These are phyloP conservation scores for Epithemia pelagica DNA, from an alignment of 108 stramenopile genomes.

Conservation along the genomic window DNA sequence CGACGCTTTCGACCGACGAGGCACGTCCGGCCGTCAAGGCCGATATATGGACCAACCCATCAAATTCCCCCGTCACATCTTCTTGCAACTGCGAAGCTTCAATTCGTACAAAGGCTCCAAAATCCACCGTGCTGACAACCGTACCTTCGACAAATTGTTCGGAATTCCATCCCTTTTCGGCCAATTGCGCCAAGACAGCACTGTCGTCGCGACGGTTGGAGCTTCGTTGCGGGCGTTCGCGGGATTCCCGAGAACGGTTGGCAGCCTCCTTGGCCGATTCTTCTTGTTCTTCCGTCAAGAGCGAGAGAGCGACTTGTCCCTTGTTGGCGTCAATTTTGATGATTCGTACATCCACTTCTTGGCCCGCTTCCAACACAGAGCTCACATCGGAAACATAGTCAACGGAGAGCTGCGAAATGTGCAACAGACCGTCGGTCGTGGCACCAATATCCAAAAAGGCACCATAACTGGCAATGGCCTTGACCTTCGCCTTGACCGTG, in stretches of 20 bases:
- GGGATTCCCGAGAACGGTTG: slow-evolving; percentile 39
- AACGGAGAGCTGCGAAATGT: slow-evolving; percentile 89
- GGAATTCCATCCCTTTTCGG: slow-evolving; percentile 73
- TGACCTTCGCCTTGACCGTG: slow-evolving; percentile 75
- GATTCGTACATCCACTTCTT: slow-evolving; percentile 85
- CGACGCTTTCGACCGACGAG: slow-evolving; percentile 46
- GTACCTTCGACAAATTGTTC: slow-evolving; percentile 78
- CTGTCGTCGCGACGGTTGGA: slow-evolving; percentile 50
- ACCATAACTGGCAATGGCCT: slow-evolving; percentile 82
- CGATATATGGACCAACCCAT: slow-evolving; percentile 86
- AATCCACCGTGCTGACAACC: slow-evolving; percentile 83
- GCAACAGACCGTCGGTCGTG: slow-evolving; percentile 84
- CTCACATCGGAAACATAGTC: slow-evolving; percentile 78
- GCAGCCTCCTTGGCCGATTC: slow-evolving; percentile 34
- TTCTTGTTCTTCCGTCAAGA: slow-evolving; percentile 72
- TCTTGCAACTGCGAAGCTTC: slow-evolving; percentile 61
- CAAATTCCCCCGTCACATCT: slow-evolving; percentile 68
- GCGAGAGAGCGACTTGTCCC: slow-evolving; percentile 80
- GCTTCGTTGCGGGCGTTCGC: neutral
- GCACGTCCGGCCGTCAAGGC: slow-evolving; percentile 60
- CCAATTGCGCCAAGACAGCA: slow-evolving; percentile 42
- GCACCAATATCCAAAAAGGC: slow-evolving; percentile 95
- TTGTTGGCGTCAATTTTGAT: slow-evolving; percentile 79
- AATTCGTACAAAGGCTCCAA: slow-evolving; percentile 89
- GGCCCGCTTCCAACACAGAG: slow-evolving; percentile 76